Evolutionary conservation across 805 yeast genomes (phyloP), one percentile per base, ranked within the genome.

Genomic region (Lachancea sp.): DNA sequence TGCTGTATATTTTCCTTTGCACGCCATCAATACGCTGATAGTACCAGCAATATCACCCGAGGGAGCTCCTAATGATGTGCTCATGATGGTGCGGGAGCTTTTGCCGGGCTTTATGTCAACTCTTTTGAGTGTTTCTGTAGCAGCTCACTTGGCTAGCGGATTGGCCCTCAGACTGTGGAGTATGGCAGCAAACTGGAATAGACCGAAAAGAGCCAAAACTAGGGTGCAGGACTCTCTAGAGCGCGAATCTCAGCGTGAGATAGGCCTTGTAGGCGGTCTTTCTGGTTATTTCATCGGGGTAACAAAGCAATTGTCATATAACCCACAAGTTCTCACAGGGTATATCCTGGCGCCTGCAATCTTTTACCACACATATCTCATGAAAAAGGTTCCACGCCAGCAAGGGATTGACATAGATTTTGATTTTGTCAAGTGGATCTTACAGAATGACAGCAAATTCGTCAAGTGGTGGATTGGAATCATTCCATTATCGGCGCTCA

Each of bases 301-400:
- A 30, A 51, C 47, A 20, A 51, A 50, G 29, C 49, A 41, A 9
- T 49, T 55, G 17, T 38, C 36, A 3, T 46, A 44, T 16, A 44
- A 57, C n/a, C 61, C 62, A 3, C 58, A 55, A 19, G 52, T 50
- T 2, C 11, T 54, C 3, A 49, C 57, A 11, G 63, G 63, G 13
- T 56, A 53, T 30, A 29, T 55, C 10, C 44, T 57, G 17, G 47
- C 47, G 7, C 56, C 57, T 9, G 44, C 50, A 7, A n/a, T 58
- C 17, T 31, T 49, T 15, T 54, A 50, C 38, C 63, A 58, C 41
- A 18, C 52, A 32, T 29, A 45, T 11, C 37, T 56, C 15, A 56
- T 58, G 60, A 52, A 51, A 36, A 43, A 47, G 37, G 27, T 51
- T 3, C 59, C 59, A 5, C 48, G 47, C 16, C 41, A 38, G 15